Evolutionary conservation across 1,284 basidiomycete genomes (phyloP).

Genomic region (Apiotrichum veenhuisii): DNA sequence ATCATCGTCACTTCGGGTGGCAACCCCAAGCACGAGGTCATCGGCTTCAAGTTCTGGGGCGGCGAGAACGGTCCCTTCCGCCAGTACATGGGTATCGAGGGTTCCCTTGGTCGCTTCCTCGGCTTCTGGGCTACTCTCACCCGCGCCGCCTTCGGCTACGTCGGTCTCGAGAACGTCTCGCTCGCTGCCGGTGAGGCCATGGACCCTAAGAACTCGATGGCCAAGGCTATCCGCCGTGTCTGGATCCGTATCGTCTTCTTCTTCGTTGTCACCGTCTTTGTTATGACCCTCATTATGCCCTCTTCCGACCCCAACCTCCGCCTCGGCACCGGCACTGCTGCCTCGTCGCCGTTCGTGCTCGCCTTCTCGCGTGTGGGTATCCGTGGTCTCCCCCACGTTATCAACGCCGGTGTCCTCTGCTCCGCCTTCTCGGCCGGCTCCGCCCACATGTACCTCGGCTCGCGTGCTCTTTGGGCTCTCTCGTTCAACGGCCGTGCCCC

Average conservation of each 20-base stretch:
- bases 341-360: slow-evolving; percentile 76
- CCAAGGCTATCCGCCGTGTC: slow-evolving; percentile 69
- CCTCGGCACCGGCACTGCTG: slow-evolving; percentile 59
- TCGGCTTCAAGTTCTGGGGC: slow-evolving; percentile 53
- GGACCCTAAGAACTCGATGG: slow-evolving; percentile 69
- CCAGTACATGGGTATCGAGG: slow-evolving; percentile 44
- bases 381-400: slow-evolving; percentile 62
- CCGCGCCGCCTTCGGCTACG: slow-evolving; percentile 48
- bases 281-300: slow-evolving; percentile 74
- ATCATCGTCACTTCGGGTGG: slow-evolving; percentile 59
- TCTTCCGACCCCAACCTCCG: slow-evolving; percentile 61
- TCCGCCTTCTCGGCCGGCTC: slow-evolving; percentile 56
- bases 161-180: slow-evolving; percentile 27
- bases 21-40: slow-evolving; percentile 45
- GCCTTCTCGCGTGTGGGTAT: slow-evolving; percentile 65
- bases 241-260: slow-evolving; percentile 69
- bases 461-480: slow-evolving; percentile 35
- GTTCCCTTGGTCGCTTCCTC: slow-evolving; percentile 51
- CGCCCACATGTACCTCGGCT: slow-evolving; percentile 51
- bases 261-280: slow-evolving; percentile 60
- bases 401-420: slow-evolving; percentile 61
- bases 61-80: slow-evolving; percentile 51
- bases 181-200: slow-evolving; percentile 46
- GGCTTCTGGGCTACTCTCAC: slow-evolving; percentile 56
- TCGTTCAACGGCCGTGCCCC: slow-evolving; percentile 36